Percentiles rank a stretch among this genome's conserved stretches.
Conservation (phyloP, 202 grass and related monocot genomes). For the Zoysia matrella region DNA sequence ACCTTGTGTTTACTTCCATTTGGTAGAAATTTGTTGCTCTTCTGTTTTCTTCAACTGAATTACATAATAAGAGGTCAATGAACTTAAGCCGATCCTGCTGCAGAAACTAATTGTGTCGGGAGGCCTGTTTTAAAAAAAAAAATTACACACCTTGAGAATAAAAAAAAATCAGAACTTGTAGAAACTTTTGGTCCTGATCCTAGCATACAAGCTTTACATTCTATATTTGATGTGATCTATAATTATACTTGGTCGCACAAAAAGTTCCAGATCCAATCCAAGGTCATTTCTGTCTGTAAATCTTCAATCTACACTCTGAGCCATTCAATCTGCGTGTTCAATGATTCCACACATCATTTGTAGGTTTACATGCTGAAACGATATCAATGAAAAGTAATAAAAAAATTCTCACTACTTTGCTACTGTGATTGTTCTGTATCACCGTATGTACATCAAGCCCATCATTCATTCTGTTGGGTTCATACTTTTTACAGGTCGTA, state of each 20-base stretch:
- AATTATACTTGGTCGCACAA: neutral
- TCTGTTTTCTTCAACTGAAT: conserved; percentile 34
- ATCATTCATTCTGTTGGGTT: conserved; percentile 15
- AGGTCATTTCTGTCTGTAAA: conserved; percentile 11
- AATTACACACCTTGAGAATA: neutral
- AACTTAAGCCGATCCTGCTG: neutral
- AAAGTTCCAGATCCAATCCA: neutral
- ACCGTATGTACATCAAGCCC: neutral
- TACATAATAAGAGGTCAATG: neutral
- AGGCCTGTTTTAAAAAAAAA: neutral
- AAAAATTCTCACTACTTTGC: too few species aligned
- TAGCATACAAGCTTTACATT: conserved; percentile 25
- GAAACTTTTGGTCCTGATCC: conserved; percentile 19
- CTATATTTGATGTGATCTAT: neutral
- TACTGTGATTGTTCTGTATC: neutral
- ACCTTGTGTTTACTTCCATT: neutral
- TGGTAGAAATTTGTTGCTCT: neutral
- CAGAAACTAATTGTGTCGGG: neutral
- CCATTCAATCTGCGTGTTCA: neutral
- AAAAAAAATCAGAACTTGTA: neutral
- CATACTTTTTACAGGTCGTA: conserved; percentile 64
- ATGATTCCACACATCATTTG: neutral
- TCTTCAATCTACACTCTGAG: conserved; percentile 1
- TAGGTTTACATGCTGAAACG: conserved; percentile 20
- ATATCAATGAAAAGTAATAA: neutral